Percentiles rank a stretch among this genome's conserved stretches.
Conservation (phyloP, 192 early-diverging fungal genomes). For the Martensiomyces pterosporus region DNA sequence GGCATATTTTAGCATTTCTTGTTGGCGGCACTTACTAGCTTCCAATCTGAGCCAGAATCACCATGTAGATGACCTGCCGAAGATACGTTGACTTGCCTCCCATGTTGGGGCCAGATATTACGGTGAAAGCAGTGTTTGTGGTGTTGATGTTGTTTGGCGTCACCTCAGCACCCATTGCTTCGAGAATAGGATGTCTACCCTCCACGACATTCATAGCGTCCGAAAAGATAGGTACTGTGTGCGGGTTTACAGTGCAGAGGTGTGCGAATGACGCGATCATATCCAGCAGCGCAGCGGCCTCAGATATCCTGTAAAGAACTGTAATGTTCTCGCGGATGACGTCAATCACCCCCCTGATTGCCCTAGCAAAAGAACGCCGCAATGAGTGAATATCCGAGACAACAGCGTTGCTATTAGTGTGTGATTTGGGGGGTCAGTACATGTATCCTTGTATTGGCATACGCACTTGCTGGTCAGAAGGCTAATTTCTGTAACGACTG, state of each 20-base stretch:
- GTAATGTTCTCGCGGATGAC: conserved; percentile 58
- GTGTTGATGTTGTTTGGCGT: conserved; percentile 69
- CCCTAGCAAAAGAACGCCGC: conserved; percentile 18
- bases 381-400: too few species aligned
- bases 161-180: conserved; percentile 55
- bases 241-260: conserved; percentile 55
- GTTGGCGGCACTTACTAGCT: conserved; percentile 55
- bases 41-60: conserved; percentile 85
- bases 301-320: conserved; percentile 67
- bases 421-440: too few species aligned
- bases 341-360: conserved; percentile 25
- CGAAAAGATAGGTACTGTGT: conserved; percentile 69
- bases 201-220: conserved; percentile 71
- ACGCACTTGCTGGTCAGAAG: conserved; percentile 71
- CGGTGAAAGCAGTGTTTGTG: conserved; percentile 57
- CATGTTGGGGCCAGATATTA: conserved; percentile 92
- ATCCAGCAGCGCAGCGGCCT: conserved; percentile 75
- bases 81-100: conserved; percentile 87
- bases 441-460: neutral
- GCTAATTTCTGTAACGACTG: conserved; percentile 79
- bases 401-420: conserved; percentile 2
- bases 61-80: conserved; percentile 70
- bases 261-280: conserved; percentile 73
- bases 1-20: too few species aligned
- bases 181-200: conserved; percentile 74